Evolutionary conservation across 495 filamentous ascomycete genomes (phyloP), one percentile per base, ranked within the genome.

Genomic region (Neurospora sp.): DNA sequence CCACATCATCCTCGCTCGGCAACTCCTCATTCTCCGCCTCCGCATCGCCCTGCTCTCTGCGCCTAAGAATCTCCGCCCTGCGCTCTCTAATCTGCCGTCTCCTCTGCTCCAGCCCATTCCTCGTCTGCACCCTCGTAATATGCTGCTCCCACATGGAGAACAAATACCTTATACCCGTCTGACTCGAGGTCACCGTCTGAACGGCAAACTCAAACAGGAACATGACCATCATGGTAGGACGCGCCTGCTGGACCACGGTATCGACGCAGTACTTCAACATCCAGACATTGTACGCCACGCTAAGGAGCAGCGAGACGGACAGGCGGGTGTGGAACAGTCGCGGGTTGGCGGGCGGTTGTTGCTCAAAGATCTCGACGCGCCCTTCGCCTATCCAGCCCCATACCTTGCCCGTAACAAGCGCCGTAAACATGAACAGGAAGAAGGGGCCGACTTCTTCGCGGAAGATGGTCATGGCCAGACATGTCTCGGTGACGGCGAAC

Each of bases 221-320:
- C 94, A 98, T 98, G 72, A 99, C 93, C 96, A 99, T 99, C 93
- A 99, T 98, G 72, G 96, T 94, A 0, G 96, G 94, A 23, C 93
- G 89, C 0, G 96, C 93, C 74, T 94, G 90, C 62, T 91, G 88
- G 23, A 97, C 89, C 37, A 99, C 94, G 3, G 92, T 93, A 11
- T 89, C 86, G 77, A 97, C 84, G 74, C 91, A 91, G 79, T 98
- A 97, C 35, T 83, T 85, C 74, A 98, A 86, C 83, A 99, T 88
- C 76, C 87, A 91, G 35, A 88, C 78, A 81, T 96, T 90, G 82
- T 95, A 97, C 18, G 88, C 70, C 49, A 96, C 85, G 66, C 94
- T 93, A 41, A 97, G 80, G 0, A 93, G 77, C 40, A 99, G 85
- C 27, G 95, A 97, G 54, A 91, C 81, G 44, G 90, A 90, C 69